Conservation (phyloP, 2,329 filamentous ascomycete species). For the Trichoderma simmonsii region DNA sequence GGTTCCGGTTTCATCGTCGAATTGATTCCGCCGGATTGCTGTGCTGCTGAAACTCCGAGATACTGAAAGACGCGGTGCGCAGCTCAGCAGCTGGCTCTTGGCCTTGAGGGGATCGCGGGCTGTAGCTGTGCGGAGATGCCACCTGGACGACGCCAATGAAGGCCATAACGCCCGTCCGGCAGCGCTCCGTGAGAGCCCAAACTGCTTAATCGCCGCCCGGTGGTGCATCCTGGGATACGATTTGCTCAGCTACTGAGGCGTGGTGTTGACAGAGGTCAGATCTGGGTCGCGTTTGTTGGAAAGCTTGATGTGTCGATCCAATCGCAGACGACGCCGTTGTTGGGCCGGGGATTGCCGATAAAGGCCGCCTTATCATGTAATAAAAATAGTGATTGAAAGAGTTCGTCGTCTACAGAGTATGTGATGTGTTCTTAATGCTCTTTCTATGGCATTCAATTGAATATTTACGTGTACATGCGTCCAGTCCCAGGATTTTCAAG, state of each 20-base stretch:
- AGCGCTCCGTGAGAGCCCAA: neutral
- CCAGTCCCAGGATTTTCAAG: neutral
- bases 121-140: neutral
- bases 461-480: neutral
- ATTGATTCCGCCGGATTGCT: neutral
- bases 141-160: neutral
- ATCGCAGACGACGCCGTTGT: neutral
- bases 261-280: neutral
- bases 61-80: neutral
- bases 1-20: slow-evolving; percentile 3
- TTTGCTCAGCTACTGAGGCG: neutral
- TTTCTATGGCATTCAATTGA: neutral
- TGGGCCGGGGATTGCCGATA: slow-evolving; percentile 12
- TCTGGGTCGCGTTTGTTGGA: neutral
- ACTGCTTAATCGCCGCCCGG: neutral
- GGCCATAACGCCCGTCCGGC: neutral
- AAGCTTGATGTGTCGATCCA: neutral
- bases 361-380: neutral
- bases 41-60: neutral
- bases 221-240: slow-evolving; percentile 3
- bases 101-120: neutral
- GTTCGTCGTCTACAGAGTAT: neutral
- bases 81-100: neutral
- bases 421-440: neutral
- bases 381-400: neutral